A percentile compares a stretch with the other conserved stretches of the same genome.
Evolutionary conservation across 2,329 filamentous ascomycete species (phyloP).

Genomic region (Aspergillus sergii): DNA sequence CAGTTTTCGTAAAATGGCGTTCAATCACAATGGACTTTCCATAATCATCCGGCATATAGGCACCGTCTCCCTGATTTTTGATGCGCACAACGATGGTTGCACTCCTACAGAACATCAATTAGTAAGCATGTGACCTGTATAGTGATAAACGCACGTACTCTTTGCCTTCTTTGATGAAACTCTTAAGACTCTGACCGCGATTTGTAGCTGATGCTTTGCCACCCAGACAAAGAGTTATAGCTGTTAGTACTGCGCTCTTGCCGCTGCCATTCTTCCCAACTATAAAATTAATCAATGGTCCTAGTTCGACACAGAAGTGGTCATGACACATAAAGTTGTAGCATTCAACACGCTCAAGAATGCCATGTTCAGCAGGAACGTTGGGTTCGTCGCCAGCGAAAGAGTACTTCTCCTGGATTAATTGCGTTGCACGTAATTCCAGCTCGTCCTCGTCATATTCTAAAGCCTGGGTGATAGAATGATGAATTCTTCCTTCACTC

Average conservation of each 20-base stretch:
- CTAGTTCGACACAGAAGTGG: conserved; percentile 78
- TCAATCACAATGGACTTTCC: conserved; percentile 88
- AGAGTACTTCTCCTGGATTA: conserved; percentile 55
- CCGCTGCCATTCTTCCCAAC: conserved; percentile 97
- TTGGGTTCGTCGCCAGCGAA: conserved; percentile 64
- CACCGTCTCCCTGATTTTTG: conserved; percentile 84
- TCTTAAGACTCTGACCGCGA: conserved; percentile 84
- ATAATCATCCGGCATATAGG: conserved; percentile 80
- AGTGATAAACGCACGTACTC: conserved; percentile 57
- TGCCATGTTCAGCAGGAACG: conserved; percentile 75
- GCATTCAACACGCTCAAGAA: conserved; percentile 84
- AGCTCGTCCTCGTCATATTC: conserved; percentile 40
- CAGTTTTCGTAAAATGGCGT: conserved; percentile 76
- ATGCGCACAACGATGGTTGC: conserved; percentile 77
- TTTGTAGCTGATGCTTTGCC: conserved; percentile 93
- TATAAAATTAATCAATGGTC: conserved; percentile 95
- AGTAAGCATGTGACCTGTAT: conserved; percentile 5
- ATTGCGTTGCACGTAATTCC: conserved; percentile 67
- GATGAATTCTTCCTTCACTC: conserved; percentile 10
- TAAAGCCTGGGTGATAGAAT: conserved; percentile 24
- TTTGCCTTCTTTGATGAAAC: conserved; percentile 84
- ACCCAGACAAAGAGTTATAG: conserved; percentile 89
- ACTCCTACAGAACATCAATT: conserved; percentile 34
- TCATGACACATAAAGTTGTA: conserved; percentile 97
- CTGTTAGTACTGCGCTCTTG: conserved; percentile 93